Conservation (phyloP, 768 basidiomycete genomes). For the Boletus pseudo-olivaceus region DNA sequence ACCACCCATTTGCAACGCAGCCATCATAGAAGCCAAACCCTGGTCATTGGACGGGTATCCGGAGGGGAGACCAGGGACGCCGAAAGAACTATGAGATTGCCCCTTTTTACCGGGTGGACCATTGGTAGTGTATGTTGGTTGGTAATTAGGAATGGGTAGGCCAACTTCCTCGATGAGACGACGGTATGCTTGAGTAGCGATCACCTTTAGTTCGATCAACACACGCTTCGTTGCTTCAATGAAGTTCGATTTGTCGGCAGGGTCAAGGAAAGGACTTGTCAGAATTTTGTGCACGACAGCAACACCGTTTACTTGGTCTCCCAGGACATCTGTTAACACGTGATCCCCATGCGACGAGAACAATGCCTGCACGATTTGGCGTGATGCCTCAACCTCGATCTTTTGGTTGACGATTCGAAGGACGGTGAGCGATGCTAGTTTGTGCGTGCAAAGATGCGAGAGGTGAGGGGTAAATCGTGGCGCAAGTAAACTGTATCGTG, state of each 20-base stretch:
- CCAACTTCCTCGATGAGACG: conserved; percentile 94
- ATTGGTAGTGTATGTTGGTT: conserved; percentile 68
- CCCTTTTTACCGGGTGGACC: conserved; percentile 60
- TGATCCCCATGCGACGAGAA: conserved; percentile 90
- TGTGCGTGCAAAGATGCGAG: conserved; percentile 96
- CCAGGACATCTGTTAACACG: conserved; percentile 88
- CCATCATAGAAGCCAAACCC: conserved; percentile 90
- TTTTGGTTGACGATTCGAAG: conserved; percentile 96
- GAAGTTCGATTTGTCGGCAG: conserved; percentile 60
- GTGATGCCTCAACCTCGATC: conserved; percentile 84
- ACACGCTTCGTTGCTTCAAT: conserved; percentile 89
- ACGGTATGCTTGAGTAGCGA: conserved; percentile 92
- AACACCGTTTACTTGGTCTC: conserved; percentile 95
- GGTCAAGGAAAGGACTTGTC: conserved; percentile 81
- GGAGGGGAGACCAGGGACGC: conserved; percentile 71
- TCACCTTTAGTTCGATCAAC: conserved; percentile 86
- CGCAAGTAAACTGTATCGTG: conserved; percentile 91
- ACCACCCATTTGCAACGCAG: conserved; percentile 85
- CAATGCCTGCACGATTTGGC: conserved; percentile 81
- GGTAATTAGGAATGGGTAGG: conserved; percentile 82
- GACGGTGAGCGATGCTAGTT: conserved; percentile 92
- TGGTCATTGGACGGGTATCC: conserved; percentile 83
- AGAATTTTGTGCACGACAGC: conserved; percentile 91
- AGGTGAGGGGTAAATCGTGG: conserved; percentile 96
- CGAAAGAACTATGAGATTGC: conserved; percentile 50